Base-by-base conservation (phyloP, 768 basidiomycete species). In the Tremella mesenterica region DNA sequence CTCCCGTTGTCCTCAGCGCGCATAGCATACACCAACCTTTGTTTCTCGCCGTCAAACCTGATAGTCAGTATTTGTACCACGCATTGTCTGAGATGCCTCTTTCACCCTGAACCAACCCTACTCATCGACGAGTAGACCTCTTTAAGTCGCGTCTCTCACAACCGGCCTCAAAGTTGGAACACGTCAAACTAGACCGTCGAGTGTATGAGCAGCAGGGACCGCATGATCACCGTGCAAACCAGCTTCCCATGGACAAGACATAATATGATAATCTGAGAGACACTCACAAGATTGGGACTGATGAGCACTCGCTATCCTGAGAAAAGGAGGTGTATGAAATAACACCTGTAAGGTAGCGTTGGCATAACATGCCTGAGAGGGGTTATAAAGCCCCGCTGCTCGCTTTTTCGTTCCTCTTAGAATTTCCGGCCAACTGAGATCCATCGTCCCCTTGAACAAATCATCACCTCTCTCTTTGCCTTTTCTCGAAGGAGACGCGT, bases 271-370 rank as follows among this genome's bases (percentile, higher is more conserved):
- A 28, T 4, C 7, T 16, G 29, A 13, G 4, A n/a, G 25, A 16
- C 46, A 79, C 85, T 65, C 65, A 88, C 87, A 90, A 59, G 82
- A 76, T 1, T n/a, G 41, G 9, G 21, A 36, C 74, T 63, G 33
- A 41, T 69, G 65, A 14, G 28, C 48, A 25, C 57, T 3, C 3
- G 62, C 62, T 13, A 65, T 57, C 18, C 61, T 30, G 10, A 65
- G 45, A 2, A 99, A 78, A 1, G 92, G 89, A 8, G 91, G 83
- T 0, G 93, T 96, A 67, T 97, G 91, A 13, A 95, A 73, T 46
- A 97, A 79, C 64, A 89, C 90, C 75, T 99, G 95, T 45, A 97
- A 75, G 20, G 85, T 87, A 60, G 89, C 90, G 72, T 99, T 99
- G 63, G 96, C 77, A 73, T 93, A 99, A 74, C 95, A 99, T 1